These are phyloP conservation scores for Trichoderma koningii DNA, from an alignment of 2,329 filamentous ascomycete genomes.

Conservation along the genomic window DNA sequence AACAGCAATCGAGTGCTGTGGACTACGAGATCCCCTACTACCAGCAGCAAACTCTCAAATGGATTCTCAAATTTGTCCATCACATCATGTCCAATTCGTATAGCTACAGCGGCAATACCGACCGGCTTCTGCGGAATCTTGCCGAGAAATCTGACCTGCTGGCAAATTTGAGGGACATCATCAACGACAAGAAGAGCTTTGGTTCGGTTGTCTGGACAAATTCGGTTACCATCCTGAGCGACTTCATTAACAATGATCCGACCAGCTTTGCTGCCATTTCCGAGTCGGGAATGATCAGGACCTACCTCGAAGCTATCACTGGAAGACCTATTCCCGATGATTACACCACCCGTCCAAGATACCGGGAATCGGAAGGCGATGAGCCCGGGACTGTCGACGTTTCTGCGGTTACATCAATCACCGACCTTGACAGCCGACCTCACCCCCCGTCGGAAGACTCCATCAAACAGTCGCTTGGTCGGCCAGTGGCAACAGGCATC, in stretches of 20 bases:
- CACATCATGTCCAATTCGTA: slow-evolving; percentile 85
- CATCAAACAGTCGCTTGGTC: slow-evolving; percentile 49
- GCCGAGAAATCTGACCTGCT: slow-evolving; percentile 90
- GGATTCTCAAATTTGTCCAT: slow-evolving; percentile 93
- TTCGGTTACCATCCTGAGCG: slow-evolving; percentile 85
- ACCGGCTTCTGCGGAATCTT: slow-evolving; percentile 85
- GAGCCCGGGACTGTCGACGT: slow-evolving; percentile 44
- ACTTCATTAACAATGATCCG: slow-evolving; percentile 98
- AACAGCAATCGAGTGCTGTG: slow-evolving; percentile 74
- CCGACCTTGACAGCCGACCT: slow-evolving; percentile 44
- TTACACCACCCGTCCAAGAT: slow-evolving; percentile 37
- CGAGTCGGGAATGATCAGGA: slow-evolving; percentile 87
- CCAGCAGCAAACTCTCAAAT: slow-evolving; percentile 89
- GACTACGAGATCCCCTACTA: slow-evolving; percentile 94
- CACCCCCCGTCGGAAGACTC: slow-evolving; percentile 57
- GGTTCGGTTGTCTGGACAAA: slow-evolving; percentile 96
- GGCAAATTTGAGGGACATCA: slow-evolving; percentile 74
- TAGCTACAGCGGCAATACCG: slow-evolving; percentile 74
- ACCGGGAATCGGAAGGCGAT: slow-evolving; percentile 38
- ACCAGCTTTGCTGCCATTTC: slow-evolving; percentile 96
- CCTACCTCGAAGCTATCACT: slow-evolving; percentile 80
- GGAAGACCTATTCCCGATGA: slow-evolving; percentile 48
- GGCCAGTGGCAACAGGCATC: slow-evolving; percentile 67
- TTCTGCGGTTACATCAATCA: slow-evolving; percentile 44
- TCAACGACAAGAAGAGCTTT: slow-evolving; percentile 76